A percentile compares a stretch with the other conserved stretches of the same genome.
phyloP scores from a whole-genome alignment of 768 basidiomycete genomes.

The Rhodotorula toruloides region DNA sequence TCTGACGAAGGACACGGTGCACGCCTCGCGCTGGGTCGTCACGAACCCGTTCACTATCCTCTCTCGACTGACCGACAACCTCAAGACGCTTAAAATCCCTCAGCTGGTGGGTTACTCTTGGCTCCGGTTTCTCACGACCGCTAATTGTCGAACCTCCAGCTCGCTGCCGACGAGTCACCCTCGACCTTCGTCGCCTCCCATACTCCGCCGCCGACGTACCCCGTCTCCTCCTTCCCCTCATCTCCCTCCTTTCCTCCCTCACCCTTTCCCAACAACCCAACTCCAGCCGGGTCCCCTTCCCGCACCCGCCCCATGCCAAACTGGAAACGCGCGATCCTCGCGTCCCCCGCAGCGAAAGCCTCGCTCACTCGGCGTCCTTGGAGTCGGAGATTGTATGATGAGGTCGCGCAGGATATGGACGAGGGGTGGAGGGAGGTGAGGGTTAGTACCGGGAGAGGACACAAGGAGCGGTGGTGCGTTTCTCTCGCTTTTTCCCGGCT shows the following conservation, averaged over 20 bases:
- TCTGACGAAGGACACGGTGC: constrained; percentile 12
- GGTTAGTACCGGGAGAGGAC: not conserved
- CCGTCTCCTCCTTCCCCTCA: not conserved
- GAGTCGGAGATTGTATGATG: constrained; percentile 3
- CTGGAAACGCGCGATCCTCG: constrained; percentile 14
- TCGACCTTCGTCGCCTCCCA: constrained; percentile 4
- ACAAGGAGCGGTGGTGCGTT: constrained; percentile 18
- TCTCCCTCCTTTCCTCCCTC: not conserved
- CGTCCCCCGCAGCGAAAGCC: not conserved
- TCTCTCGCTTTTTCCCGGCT: not conserved
- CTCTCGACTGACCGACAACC: not conserved
- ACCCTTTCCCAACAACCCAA: not conserved
- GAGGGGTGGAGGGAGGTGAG: not conserved
- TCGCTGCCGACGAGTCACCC: not conserved
- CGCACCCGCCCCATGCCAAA: not conserved
- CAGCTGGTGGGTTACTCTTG: not conserved
- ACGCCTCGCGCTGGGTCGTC: constrained; percentile 29
- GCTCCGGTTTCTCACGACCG: too few relatives aligned
- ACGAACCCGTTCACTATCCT: constrained; percentile 32
- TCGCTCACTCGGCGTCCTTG: not conserved
- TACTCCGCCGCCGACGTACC: not conserved
- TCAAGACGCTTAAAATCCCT: constrained; percentile 4
- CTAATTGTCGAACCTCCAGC: not conserved
- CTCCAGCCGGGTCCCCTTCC: not conserved
- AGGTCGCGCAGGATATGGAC: not conserved